These are phyloP conservation scores for Kalaharituber pfeilii DNA, from an alignment of 2,329 filamentous ascomycete genomes.

Conservation along the genomic window DNA sequence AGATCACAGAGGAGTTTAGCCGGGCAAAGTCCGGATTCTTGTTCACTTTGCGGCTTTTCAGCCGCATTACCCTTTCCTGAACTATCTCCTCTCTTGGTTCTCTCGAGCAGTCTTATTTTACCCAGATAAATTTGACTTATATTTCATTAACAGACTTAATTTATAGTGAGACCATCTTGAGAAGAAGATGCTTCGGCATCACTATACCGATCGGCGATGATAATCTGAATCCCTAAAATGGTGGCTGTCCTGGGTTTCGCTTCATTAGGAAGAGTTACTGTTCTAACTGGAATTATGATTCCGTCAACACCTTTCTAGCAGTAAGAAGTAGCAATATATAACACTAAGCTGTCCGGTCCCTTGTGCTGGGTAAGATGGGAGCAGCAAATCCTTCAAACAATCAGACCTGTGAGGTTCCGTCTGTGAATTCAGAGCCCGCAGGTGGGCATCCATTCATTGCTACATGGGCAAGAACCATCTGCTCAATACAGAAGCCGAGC, in stretches of 20 bases:
- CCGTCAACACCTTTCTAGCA: background rate
- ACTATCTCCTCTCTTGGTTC: no score
- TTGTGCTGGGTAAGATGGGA: background rate
- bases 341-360: no score
- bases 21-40: no score
- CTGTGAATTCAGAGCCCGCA: background rate
- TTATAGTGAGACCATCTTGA: no score
- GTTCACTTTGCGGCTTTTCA: no score
- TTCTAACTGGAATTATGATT: background rate
- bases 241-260: no score
- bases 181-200: background rate
- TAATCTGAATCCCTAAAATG: background rate
- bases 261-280: no score
- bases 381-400: background rate
- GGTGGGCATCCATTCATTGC: background rate
- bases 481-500: background rate
- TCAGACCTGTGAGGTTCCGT: background rate
- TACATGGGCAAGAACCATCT: background rate
- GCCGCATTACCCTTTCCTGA: no score
- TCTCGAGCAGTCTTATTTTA: no score
- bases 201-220: background rate
- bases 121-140: no score
- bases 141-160: no score
- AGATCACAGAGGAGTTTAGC: no score
- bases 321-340: background rate